Base-by-base conservation (phyloP, 2,329 filamentous ascomycete species). In the Allantophomopsis lycopodina region DNA sequence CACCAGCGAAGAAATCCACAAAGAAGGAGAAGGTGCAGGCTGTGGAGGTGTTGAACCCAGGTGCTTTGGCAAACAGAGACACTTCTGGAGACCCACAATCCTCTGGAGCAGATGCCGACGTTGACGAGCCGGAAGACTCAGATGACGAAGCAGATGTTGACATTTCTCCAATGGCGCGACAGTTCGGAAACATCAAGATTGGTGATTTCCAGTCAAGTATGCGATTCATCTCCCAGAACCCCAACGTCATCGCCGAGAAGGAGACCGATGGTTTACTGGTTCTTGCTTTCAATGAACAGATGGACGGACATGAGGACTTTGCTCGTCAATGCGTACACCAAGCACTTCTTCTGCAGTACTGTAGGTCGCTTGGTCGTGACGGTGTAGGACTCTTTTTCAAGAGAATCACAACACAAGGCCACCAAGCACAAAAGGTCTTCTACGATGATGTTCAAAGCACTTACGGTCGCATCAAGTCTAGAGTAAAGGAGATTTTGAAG, bases 381-480 rank as follows among this genome's bases (percentile, higher is more conserved):
- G 89, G 89, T 16, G 87, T 95, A 7, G 73, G 76, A 5, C 64
- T 96, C 21, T 98, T 98, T 69, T 98, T 98, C 73, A 94, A 91
- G 64, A 82, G 89, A 42, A 88, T 98, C 58, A 91, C 83, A 16
- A 94, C 83, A 3, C 77, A 76, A 50, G 84, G 81, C 23, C 89
- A 98, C 61, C 82, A 94, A 61, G 93, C 91, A 6, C 79, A 83
- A 52, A 86, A 84, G 35, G 72, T 96, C 35, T 98, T 98, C 66
- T 76, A 74, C 57, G 89, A 94, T 59, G 91, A 98, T 57, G 88
- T 98, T 35, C 81, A 86, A 53, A 78, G 79, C 32, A 96, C 88
- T 3, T 95, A 93, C 60, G 68, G 69, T 52, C 77, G 80, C 40
- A 96, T 98, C 59, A 78, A 77, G 52, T 78, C 69, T 18, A 77